These are phyloP conservation scores for Cladophialophora yegresii DNA, from an alignment of 2,329 filamentous ascomycete genomes.

Conservation along the genomic window DNA sequence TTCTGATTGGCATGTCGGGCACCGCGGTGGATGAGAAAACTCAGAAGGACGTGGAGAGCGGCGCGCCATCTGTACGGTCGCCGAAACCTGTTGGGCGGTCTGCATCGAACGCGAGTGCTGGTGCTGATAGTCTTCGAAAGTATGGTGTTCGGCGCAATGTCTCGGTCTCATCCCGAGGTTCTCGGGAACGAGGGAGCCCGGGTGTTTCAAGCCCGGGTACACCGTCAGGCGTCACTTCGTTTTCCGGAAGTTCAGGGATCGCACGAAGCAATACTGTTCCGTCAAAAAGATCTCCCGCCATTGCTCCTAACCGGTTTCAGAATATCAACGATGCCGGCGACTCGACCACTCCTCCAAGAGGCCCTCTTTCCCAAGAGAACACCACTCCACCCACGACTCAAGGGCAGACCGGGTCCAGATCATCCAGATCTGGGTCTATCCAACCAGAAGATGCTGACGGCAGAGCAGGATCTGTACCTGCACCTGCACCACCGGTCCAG, in stretches of 20 bases:
- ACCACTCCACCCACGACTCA: conserved; percentile 11
- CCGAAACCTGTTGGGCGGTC: conserved; percentile 69
- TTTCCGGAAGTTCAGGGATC: conserved; percentile 55
- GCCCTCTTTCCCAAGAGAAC: conserved; percentile 9
- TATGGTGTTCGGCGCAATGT: conserved; percentile 81
- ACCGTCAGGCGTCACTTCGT: conserved; percentile 50
- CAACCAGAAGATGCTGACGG: conserved; percentile 22
- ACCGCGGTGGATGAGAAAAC: conserved; percentile 91
- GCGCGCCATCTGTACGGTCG: conserved; percentile 53
- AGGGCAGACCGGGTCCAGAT: conserved; percentile 23
- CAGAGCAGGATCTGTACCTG: conserved; percentile 1
- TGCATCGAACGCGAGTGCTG: conserved; percentile 83
- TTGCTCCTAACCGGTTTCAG: conserved; percentile 68
- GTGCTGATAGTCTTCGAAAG: conserved; percentile 80
- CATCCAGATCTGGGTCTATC: conserved; percentile 26
- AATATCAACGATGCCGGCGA: conserved; percentile 40
- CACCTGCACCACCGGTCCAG: conserved; percentile 6
- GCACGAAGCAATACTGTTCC: conserved; percentile 88
- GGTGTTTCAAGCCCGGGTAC: conserved; percentile 69
- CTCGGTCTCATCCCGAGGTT: conserved; percentile 87
- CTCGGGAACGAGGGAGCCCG: conserved; percentile 64
- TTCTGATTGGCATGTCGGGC: conserved; percentile 96
- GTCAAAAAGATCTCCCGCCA: conserved; percentile 78
- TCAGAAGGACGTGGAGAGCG: conserved; percentile 68
- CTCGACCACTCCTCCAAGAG: conserved; percentile 19